A percentile compares a stretch with the other conserved stretches of the same genome.
These are phyloP conservation scores for Hygrocybe punicea DNA, from an alignment of 768 basidiomycete species.

Conservation along the genomic window DNA sequence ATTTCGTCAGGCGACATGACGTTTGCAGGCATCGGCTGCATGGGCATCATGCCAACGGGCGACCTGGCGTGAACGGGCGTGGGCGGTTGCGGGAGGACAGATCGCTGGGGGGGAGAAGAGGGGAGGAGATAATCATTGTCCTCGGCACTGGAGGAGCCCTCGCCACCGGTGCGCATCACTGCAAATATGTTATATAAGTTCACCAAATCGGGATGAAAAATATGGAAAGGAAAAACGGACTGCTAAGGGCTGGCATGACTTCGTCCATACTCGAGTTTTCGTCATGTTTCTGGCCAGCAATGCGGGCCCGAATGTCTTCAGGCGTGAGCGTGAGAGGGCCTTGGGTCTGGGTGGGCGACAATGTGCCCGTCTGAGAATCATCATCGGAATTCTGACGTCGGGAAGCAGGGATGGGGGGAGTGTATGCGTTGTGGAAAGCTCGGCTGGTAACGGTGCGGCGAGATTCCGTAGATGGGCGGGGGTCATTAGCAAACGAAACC, in stretches of 20 bases:
- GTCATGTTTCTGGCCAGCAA: slow-evolving; percentile 26
- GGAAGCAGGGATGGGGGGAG: slow-evolving; percentile 37
- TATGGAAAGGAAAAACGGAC: slow-evolving; percentile 39
- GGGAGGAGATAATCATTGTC: slow-evolving; percentile 49
- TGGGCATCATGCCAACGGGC: slow-evolving; percentile 26
- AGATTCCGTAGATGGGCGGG: slow-evolving; percentile 41
- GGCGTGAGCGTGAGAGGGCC: slow-evolving; percentile 47
- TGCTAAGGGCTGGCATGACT: slow-evolving; percentile 63
- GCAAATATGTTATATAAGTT: slow-evolving; percentile 1
- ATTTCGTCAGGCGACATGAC: slow-evolving; percentile 69
- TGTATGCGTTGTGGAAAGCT: slow-evolving; percentile 41
- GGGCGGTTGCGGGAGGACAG: slow-evolving; percentile 20
- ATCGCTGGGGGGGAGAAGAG: slow-evolving; percentile 11
- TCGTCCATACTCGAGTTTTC: slow-evolving; percentile 43
- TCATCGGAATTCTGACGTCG: slow-evolving; percentile 7
- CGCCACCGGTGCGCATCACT: slow-evolving; percentile 64
- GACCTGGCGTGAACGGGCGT: slow-evolving; percentile 5
- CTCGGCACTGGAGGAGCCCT: slow-evolving; percentile 7
- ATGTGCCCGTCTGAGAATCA: slow-evolving; percentile 5
- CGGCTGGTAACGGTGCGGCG: slow-evolving; percentile 31
- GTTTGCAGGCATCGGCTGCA: slow-evolving; percentile 32
- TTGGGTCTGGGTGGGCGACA: slow-evolving; percentile 39
- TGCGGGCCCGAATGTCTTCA: slow-evolving; percentile 54
- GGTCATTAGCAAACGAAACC: slow-evolving; percentile 40
- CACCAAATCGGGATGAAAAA: background rate